Evolutionary conservation across 495 filamentous ascomycete species (phyloP), one percentile per base, ranked within the genome.

Genomic region (Penicillium ochrochloron): DNA sequence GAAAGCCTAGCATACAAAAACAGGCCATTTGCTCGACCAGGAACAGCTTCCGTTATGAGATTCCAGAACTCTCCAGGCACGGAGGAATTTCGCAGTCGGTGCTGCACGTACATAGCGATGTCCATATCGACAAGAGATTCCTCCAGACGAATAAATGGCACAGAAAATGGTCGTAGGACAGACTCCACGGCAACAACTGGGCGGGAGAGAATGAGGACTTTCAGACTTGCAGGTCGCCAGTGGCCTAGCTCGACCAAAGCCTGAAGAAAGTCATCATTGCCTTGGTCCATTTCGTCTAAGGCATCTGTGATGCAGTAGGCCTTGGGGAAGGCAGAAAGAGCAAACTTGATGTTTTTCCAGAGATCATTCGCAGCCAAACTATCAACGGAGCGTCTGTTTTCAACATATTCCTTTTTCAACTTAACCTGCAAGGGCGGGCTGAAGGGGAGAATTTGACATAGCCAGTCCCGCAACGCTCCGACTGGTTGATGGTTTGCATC

Each of bases 401-500:
- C 42, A 14, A 46, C n/a, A 7, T 46, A 46, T 21, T 46, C 42
- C 6, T 21, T 46, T 46, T 46, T 46, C 42, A 46, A 46, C n/a
- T 33, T 60, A 0, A 29, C 17, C 66, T 83, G 81, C 9, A 87
- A 66, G 0, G 63, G 66, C 0, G 76, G 73, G 39, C 75, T 80
- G 51, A 72, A 46, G 17, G 42, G n/a, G 42, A 46, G 42, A 76
- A 6, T 65, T 42, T 2, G 42, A 21, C 42, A 66, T 10, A 82
- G 60, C 75, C 76, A 85, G 70, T 84, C 83, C 15, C 78, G 75
- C 7, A 81, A 51, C 35, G 81, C 59, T 1, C 73, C 70, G 6
- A 68, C 56, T 0, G 82, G 81, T n/a, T 69, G 64, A 64, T 79
- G 77, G 61, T 86, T 85, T 7, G 78, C 73, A 25, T 69, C 66